Conservation (phyloP, 2,329 filamentous ascomycete genomes). For the Tolypocladium endophyticum region DNA sequence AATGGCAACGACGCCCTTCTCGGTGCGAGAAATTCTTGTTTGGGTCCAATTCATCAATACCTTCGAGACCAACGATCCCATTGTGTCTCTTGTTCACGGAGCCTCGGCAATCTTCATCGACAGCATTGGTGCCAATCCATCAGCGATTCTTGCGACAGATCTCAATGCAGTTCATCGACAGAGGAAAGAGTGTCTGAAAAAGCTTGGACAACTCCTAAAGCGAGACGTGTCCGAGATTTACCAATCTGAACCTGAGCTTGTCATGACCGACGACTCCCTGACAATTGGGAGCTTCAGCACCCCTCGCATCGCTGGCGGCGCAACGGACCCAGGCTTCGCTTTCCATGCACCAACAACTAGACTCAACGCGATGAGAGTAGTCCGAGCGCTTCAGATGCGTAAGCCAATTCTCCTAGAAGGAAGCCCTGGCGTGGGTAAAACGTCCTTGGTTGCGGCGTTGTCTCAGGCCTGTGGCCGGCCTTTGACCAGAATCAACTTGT, state of each 20-base stretch:
- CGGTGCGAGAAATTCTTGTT: conserved; percentile 81
- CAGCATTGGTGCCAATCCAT: conserved; percentile 88
- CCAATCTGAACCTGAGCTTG: conserved; percentile 48
- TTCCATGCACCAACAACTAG: conserved; percentile 85
- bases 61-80: conserved; percentile 34
- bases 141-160: conserved; percentile 69
- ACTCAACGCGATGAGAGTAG: conserved; percentile 80
- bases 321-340: conserved; percentile 34
- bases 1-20: conserved; percentile 65
- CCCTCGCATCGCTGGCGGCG: conserved; percentile 32
- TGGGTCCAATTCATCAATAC: conserved; percentile 92
- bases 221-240: conserved; percentile 57
- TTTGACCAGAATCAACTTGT: conserved; percentile 89
- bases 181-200: conserved; percentile 59
- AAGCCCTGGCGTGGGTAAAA: conserved; percentile 97
- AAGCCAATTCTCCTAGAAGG: conserved; percentile 94
- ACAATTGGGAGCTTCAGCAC: conserved; percentile 68
- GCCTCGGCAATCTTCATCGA: conserved; percentile 95
- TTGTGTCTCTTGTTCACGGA: conserved; percentile 58
- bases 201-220: conserved; percentile 57
- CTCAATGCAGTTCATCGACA: conserved; percentile 60
- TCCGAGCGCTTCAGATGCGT: conserved; percentile 75
- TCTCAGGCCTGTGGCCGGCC: conserved; percentile 70
- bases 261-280: conserved; percentile 38
- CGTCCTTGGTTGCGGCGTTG: conserved; percentile 78